phyloP scores from a whole-genome alignment of 345 rosid genomes.

The Ceriops tagal region DNA sequence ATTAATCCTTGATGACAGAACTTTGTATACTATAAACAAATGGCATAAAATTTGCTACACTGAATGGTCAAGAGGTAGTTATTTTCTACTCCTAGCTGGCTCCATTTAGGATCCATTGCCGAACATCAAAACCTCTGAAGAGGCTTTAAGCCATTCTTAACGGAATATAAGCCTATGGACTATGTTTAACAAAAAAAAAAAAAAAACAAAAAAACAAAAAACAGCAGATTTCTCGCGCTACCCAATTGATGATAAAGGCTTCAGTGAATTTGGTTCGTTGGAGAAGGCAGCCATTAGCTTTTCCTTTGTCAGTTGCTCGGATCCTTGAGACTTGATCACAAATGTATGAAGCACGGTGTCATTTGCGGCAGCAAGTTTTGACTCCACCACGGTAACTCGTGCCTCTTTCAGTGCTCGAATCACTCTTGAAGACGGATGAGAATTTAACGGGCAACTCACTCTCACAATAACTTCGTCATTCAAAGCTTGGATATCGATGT shows the following conservation, averaged over 20 bases:
- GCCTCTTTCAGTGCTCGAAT: slow-evolving; percentile 74
- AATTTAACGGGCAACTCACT: slow-evolving; percentile 67
- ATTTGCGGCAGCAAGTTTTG: slow-evolving; percentile 58
- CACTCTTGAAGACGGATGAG: slow-evolving; percentile 77
- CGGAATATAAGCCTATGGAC: slow-evolving; percentile 34
- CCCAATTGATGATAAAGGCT: slow-evolving; percentile 55
- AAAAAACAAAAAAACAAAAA: not conserved
- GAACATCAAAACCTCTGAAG: slow-evolving; percentile 39
- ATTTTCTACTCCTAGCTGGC: slow-evolving; percentile 45
- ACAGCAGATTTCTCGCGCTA: slow-evolving; percentile 27
- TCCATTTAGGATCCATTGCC: slow-evolving; percentile 25
- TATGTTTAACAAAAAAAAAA: slow-evolving; percentile 7
- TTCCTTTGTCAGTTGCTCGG: slow-evolving; percentile 80
- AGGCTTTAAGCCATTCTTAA: slow-evolving; percentile 36
- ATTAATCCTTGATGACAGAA: slow-evolving; percentile 36
- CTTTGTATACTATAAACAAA: slow-evolving; percentile 53
- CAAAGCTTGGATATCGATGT: slow-evolving; percentile 58
- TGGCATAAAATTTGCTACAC: slow-evolving; percentile 40
- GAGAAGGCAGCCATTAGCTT: slow-evolving; percentile 67
- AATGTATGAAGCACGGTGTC: slow-evolving; percentile 67
- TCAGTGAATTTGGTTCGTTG: slow-evolving; percentile 40
- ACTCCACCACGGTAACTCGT: slow-evolving; percentile 52
- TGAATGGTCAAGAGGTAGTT: slow-evolving; percentile 45
- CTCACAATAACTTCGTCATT: slow-evolving; percentile 63
- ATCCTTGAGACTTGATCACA: slow-evolving; percentile 65